Percentiles rank a stretch among this genome's conserved stretches.
Evolutionary conservation across 208 protist species (phyloP).

Genomic region (Plasmodiophora brassicae): DNA sequence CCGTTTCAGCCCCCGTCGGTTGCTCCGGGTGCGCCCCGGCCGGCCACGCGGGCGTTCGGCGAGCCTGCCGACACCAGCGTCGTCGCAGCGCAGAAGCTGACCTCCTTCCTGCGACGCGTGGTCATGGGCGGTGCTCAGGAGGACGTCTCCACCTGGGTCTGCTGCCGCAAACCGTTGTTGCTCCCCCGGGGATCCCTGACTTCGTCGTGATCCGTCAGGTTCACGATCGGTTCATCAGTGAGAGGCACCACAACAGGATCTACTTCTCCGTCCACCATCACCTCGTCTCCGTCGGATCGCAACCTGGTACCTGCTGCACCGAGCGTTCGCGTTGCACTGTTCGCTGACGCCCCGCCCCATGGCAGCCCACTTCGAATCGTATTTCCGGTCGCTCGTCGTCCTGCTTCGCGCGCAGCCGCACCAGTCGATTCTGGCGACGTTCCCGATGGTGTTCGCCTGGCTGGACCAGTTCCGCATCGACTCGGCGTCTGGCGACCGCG

Average conservation of each 20-base stretch:
- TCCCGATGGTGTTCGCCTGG: background rate
- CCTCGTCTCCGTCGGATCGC: background rate
- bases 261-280: constrained; percentile 11
- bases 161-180: too few species aligned
- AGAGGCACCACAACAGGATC: background rate
- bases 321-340: background rate
- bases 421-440: background rate
- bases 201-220: too few species aligned
- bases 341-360: background rate
- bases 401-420: background rate
- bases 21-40: background rate
- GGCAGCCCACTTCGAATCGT: background rate
- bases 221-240: background rate
- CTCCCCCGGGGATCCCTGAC: too few species aligned
- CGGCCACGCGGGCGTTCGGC: background rate
- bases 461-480: background rate
- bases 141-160: background rate
- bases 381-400: background rate
- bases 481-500: background rate
- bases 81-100: background rate
- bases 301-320: background rate
- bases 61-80: background rate
- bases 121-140: constrained; percentile 4
- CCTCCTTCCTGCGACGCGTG: background rate
- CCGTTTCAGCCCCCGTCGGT: background rate